phyloP scores from a whole-genome alignment of 257 asterid genomes.

The Solanum medicagineum region DNA sequence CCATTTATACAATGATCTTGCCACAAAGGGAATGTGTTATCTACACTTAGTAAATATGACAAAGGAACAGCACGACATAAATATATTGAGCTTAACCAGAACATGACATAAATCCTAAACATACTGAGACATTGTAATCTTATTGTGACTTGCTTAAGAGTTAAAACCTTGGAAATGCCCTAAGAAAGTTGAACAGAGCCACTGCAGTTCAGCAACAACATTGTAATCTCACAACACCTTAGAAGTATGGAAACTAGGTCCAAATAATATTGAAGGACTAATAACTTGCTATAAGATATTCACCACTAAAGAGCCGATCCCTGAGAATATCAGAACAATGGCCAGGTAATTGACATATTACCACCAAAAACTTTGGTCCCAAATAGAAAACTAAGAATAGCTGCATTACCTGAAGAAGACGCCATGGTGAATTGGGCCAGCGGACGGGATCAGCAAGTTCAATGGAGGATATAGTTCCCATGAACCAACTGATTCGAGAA shows the following conservation, averaged over 20 bases:
- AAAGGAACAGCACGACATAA: background rate
- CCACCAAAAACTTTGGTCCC: background rate
- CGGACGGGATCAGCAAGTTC: slow-evolving; percentile 38
- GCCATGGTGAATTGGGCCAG: slow-evolving; percentile 66
- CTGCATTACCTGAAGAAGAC: slow-evolving; percentile 48
- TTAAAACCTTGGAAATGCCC: background rate
- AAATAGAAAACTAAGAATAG: background rate
- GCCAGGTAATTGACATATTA: background rate
- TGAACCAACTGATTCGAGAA: slow-evolving; percentile 58
- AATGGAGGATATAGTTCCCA: slow-evolving; percentile 49
- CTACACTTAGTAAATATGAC: background rate
- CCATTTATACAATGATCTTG: background rate
- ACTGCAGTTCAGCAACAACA: background rate
- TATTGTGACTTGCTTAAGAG: background rate
- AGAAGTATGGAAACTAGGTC: background rate
- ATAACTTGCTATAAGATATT: background rate
- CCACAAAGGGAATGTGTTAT: background rate
- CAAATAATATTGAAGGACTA: background rate
- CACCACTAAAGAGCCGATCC: background rate
- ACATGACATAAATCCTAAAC: background rate
- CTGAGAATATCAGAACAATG: background rate
- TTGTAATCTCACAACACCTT: background rate
- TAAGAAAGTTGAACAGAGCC: background rate
- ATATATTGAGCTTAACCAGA: background rate
- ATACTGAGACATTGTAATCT: background rate